A percentile compares a stretch with the other conserved stretches of the same genome.
phyloP scores from a whole-genome alignment of 2,329 filamentous ascomycete genomes.

The Ophiostoma ulmi region DNA sequence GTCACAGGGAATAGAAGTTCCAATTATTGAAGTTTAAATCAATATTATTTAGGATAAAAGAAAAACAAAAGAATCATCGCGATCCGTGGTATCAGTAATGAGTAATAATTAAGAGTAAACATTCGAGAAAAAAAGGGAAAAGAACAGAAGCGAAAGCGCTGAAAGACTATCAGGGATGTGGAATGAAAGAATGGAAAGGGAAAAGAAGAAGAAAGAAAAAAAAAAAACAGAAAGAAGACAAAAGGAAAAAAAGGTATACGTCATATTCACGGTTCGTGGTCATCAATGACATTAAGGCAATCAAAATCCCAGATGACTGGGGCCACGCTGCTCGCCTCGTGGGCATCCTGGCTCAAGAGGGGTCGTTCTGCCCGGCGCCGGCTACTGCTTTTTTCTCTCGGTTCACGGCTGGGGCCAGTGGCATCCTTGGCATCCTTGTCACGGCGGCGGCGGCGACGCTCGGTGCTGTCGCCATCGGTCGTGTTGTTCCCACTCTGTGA shows the following conservation, averaged over 20 bases:
- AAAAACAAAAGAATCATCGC: neutral
- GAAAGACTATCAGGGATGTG: neutral
- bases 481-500: slow-evolving; percentile 28
- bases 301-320: slow-evolving; percentile 39
- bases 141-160: neutral
- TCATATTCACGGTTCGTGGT: slow-evolving; percentile 30
- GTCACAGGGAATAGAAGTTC: neutral
- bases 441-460: slow-evolving; percentile 25
- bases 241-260: neutral
- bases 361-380: slow-evolving; percentile 24
- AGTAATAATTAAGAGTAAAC: neutral
- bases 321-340: slow-evolving; percentile 29
- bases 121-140: neutral
- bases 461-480: slow-evolving; percentile 28
- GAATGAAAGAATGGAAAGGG: neutral
- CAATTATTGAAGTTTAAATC: neutral
- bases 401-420: slow-evolving; percentile 11
- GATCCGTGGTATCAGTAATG: neutral
- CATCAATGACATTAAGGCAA: slow-evolving; percentile 35
- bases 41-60: neutral
- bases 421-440: slow-evolving; percentile 17
- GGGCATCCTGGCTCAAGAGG: slow-evolving; percentile 26
- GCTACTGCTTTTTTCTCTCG: slow-evolving; percentile 13
- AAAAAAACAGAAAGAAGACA: neutral
- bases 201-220: neutral